Evolutionary conservation across 2,329 filamentous ascomycete species (phyloP).

Genomic region (Macroventuria anomochaeta): DNA sequence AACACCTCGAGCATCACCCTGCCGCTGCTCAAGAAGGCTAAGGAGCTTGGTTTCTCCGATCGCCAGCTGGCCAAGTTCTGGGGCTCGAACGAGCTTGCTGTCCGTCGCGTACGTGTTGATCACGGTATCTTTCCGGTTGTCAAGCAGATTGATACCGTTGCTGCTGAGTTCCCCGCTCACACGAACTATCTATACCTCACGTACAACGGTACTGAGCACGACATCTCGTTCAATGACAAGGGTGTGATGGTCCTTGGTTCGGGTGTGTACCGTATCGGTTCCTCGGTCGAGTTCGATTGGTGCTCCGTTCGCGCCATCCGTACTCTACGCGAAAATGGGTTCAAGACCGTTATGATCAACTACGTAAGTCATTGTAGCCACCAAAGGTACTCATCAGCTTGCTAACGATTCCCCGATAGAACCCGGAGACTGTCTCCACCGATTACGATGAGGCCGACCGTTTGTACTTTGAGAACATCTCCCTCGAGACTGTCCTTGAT

Average conservation of each 20-base stretch:
- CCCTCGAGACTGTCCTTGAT: conserved; percentile 85
- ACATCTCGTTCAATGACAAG: conserved; percentile 83
- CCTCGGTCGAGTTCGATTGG: conserved; percentile 99
- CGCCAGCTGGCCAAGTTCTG: conserved; percentile 92
- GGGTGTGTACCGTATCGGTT: conserved; percentile 95
- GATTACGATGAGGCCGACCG: conserved; percentile 95
- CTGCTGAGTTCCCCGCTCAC: conserved; percentile 90
- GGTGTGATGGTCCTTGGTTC: conserved; percentile 97
- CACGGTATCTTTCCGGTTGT: conserved; percentile 85
- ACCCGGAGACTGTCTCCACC: conserved; percentile 86
- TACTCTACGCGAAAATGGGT: conserved; percentile 80
- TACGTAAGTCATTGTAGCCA: conserved; percentile 4
- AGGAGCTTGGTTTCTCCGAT: conserved; percentile 93
- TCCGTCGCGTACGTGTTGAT: conserved; percentile 84
- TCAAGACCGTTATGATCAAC: conserved; percentile 74
- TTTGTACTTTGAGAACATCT: conserved; percentile 96
- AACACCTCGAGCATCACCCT: conserved; percentile 69
- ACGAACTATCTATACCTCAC: conserved; percentile 98
- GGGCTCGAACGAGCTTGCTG: conserved; percentile 90
- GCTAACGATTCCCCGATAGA: conserved; percentile 59
- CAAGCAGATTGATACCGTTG: conserved; percentile 98
- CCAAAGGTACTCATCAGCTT: background rate
- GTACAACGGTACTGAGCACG: conserved; percentile 88
- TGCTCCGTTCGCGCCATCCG: conserved; percentile 94
- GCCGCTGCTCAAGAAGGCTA: conserved; percentile 78